Evolutionary conservation across 768 basidiomycete genomes (phyloP).

Genomic region (Leccinum variicolor): DNA sequence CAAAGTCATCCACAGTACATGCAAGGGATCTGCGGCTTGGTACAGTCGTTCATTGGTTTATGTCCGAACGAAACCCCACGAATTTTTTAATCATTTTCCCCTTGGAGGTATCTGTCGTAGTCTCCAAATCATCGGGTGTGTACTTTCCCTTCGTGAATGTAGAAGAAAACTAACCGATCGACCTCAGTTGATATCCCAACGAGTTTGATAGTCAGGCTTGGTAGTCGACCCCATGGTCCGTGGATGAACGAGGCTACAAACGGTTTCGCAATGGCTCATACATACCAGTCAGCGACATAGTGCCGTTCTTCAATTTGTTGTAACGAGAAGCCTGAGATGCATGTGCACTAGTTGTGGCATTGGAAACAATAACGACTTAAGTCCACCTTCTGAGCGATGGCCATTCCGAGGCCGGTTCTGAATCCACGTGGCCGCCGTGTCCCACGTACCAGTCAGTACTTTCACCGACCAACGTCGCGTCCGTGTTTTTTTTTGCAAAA

Average conservation of each 20-base stretch:
- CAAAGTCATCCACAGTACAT: background rate
- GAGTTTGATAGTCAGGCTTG: background rate
- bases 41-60: background rate
- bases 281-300: constrained; percentile 18
- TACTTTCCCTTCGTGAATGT: background rate
- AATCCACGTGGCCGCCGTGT: background rate
- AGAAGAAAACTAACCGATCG: background rate
- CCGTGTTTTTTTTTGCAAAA: constrained; percentile 43
- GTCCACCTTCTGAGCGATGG: background rate
- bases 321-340: background rate
- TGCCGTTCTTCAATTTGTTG: background rate
- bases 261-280: background rate
- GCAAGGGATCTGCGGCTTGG: background rate
- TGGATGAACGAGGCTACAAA: background rate
- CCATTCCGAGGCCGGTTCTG: background rate
- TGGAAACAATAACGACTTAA: background rate
- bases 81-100: background rate
- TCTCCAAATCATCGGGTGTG: background rate
- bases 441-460: background rate
- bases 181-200: background rate
- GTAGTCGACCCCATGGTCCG: background rate
- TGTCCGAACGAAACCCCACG: background rate
- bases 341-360: background rate
- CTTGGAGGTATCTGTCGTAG: background rate
- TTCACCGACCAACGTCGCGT: constrained; percentile 26